Evolutionary conservation across 208 protist species (phyloP).

Genomic region (Balamuthia mandrillaris): DNA sequence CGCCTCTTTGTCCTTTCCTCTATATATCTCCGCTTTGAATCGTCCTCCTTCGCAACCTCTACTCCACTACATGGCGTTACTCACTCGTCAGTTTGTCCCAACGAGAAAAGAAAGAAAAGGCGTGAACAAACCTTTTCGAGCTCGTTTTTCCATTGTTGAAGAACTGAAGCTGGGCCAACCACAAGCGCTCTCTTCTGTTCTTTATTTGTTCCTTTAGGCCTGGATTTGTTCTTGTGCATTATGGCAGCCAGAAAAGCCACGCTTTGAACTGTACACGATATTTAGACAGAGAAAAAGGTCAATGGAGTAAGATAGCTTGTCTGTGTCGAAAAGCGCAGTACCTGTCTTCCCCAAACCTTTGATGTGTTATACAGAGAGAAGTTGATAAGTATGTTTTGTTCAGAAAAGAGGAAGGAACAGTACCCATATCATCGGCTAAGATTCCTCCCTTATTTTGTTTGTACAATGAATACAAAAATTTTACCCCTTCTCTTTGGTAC

Average conservation of each 20-base stretch:
- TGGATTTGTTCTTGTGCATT: background rate
- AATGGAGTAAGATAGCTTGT: too few relatives aligned
- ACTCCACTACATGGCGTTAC: background rate
- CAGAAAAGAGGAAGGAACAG: background rate
- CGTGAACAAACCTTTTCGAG: background rate
- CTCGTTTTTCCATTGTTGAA: constrained; percentile 33
- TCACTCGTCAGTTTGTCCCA: background rate
- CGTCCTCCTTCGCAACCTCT: background rate
- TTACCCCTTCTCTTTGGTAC: constrained; percentile 33
- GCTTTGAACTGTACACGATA: background rate
- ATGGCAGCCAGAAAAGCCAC: background rate
- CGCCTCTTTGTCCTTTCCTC: background rate
- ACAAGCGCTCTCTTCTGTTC: background rate
- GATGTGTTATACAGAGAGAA: background rate
- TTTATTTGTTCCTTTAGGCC: too few relatives aligned
- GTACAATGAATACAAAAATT: constrained; percentile 40
- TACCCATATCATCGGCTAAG: constrained; percentile 43
- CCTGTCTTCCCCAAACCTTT: constrained; percentile 4
- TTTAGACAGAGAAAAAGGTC: too few relatives aligned
- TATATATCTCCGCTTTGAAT: constrained; percentile 3
- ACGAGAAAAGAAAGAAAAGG: background rate
- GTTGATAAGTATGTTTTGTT: background rate
- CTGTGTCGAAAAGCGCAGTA: too few relatives aligned
- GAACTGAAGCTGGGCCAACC: constrained; percentile 16
- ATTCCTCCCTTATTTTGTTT: constrained; percentile 32